phyloP scores from a whole-genome alignment of 1,284 basidiomycete species.

The Farysia itapuensis region DNA sequence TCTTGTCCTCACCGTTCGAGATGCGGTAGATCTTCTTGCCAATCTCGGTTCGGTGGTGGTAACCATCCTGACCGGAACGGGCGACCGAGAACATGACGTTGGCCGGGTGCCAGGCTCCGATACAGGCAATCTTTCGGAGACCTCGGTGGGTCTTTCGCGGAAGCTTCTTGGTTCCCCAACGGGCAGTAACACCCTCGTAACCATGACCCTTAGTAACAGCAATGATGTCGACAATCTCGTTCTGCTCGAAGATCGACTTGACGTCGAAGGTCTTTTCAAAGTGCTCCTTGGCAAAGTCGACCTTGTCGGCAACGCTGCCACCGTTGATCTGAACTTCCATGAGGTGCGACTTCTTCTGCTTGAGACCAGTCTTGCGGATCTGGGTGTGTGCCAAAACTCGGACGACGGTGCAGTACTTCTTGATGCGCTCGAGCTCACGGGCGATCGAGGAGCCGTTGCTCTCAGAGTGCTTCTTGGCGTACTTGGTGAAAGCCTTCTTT shows the following conservation, averaged over 20 bases:
- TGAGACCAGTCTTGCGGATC: conserved; percentile 91
- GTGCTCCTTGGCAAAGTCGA: conserved; percentile 89
- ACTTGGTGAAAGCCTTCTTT: conserved; percentile 99
- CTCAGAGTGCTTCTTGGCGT: conserved; percentile 99
- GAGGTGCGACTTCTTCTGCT: conserved; percentile 99
- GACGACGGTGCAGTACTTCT: conserved; percentile 99
- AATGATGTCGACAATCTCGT: conserved; percentile 95
- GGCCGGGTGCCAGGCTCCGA: conserved; percentile 98
- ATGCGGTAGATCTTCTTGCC: conserved; percentile 98
- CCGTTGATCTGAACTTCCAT: conserved; percentile 99
- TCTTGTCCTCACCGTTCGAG: conserved; percentile 75
- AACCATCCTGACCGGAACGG: conserved; percentile 97
- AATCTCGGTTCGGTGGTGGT: conserved; percentile 90
- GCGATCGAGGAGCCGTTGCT: conserved; percentile 86
- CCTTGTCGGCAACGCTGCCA: conserved; percentile 94
- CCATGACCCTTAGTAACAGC: conserved; percentile 99
- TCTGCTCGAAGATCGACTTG: conserved; percentile 85
- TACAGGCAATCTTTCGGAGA: conserved; percentile 95
- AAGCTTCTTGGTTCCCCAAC: conserved; percentile 99
- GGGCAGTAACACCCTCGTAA: conserved; percentile 98
- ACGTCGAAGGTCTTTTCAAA: conserved; percentile 97
- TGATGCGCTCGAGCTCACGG: conserved; percentile 98
- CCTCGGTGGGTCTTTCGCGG: conserved; percentile 99
- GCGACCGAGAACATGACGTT: conserved; percentile 99
- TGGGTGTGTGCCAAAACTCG: conserved; percentile 97